Evolutionary conservation across 306 rosid species (phyloP), one percentile per base, ranked within the genome.

Genomic region (Chamaecrista fasciculata): DNA sequence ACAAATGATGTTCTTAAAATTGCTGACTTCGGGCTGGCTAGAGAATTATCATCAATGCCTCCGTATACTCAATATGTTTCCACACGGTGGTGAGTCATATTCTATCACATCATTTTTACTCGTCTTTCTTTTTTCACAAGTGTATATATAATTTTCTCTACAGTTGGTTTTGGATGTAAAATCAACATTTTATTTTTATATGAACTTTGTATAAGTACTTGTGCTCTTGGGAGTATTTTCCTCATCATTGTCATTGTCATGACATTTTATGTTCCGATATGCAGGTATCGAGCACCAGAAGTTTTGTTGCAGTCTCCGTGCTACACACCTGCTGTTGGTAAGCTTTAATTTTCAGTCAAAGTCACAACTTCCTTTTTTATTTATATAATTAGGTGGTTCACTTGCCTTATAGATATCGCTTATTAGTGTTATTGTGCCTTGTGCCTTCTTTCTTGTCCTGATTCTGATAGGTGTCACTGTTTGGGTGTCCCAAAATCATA

Each of bases 21-120:
- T 79, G 97, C 95, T 20, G 97, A 90, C 79, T 90, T 90, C 67
- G 97, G 97, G 63, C 74, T 90, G 83, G 97, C 97, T 75, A 82
- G 97, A 79, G 97, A 90, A 84, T 82, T 81, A 68, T 86, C 90
- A 63, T 90, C 95, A 0, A 68, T 84, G 88, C 95, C 95, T 77
- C 97, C 97, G 55, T 90, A 90, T 74, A 90, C 97, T 56, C 95
- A 90, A 86, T 90, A 90, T 80, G 97, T 90, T 75, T 87, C 97
- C 80, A 90, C 97, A 39, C 88, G 97, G 60, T 90, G 97, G 97
- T 90, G 81, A 87, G 96, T 80, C 44, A 50, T 73, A n/a, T 67
- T 65, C 55, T 76, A 40, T 61, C 29, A 37, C 67, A 2, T 39
- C 49, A 49, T 39, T 15, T 44, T 73, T 61, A 50, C 21, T 66